Evolutionary conservation across 495 filamentous ascomycete genomes (phyloP), one percentile per base, ranked within the genome.

Genomic region (Niebla homalea): DNA sequence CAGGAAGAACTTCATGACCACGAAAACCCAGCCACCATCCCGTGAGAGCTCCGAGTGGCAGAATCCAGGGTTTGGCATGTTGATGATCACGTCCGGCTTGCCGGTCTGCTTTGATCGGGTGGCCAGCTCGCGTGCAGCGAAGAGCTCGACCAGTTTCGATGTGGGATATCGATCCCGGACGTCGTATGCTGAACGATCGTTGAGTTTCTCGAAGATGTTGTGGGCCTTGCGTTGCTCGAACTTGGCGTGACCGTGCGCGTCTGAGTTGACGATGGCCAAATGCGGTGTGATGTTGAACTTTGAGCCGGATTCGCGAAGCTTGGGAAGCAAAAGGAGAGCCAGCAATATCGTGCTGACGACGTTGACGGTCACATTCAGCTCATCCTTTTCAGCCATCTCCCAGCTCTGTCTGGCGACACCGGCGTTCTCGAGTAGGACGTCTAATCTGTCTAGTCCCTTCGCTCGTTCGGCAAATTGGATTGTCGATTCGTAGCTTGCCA

Each of bases 61-160:
- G 41, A 73, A 51, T 26, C 74, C 74, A 1, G 79, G 79, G 45
- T 71, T 73, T 5, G 73, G 37, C 19, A 67, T 62, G 56, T 77
- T 79, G 46, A 83, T 59, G 20, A 77, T 66, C 16, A 84, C 73
- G 14, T 43, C n/a, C 20, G 42, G 5, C n/a, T 57, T 55, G 36
- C 41, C 46, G 26, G 29, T 49, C 21, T 25, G 11, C 15, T 14
- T 49, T n/a, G 41, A 36, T 8, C 44, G 55, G 12, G 60, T 43
- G 2, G 64, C 64, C 16, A 66, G 53, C 36, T 59, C 62, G 12
- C 64, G 57, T 10, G 46, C 46, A 40, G 37, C 57, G 42, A 60
- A 64, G 46, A 66, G 55, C 19, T 65, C 55, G 42, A 66, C 49
- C 19, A 66, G 45, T 48, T 66, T 66, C 14, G 62, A 65, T n/a